Conservation (phyloP, 257 asterid species). For the Linaria vulgaris region DNA sequence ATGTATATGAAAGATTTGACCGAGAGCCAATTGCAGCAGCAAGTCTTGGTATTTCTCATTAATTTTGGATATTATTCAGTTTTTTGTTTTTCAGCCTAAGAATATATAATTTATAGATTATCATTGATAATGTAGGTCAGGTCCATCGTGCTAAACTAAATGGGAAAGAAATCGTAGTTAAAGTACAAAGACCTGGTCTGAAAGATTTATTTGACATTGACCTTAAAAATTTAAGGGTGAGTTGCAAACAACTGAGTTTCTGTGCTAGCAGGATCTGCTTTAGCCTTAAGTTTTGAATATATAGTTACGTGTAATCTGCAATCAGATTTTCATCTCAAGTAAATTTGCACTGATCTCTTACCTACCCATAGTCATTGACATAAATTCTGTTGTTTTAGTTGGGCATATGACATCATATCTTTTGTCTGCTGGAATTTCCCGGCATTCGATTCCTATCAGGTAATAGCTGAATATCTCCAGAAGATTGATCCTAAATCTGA, state of each 20-base stretch:
- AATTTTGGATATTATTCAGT: not conserved
- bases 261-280: slow-evolving; percentile 3
- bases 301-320: not conserved
- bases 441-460: slow-evolving; percentile 47
- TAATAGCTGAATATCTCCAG: slow-evolving; percentile 95
- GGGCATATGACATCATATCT: not conserved
- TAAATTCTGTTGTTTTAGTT: not conserved
- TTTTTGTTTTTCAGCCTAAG: not conserved
- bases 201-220: slow-evolving; percentile 88
- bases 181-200: slow-evolving; percentile 95
- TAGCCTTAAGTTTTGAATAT: not conserved
- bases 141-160: slow-evolving; percentile 83
- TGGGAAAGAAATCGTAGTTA: slow-evolving; percentile 75
- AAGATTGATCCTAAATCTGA: slow-evolving; percentile 97
- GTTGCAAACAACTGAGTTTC: slow-evolving; percentile 28
- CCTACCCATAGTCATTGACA: not conserved
- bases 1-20: slow-evolving; percentile 72
- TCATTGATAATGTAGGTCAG: slow-evolving; percentile 61
- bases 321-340: not conserved
- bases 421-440: slow-evolving; percentile 15
- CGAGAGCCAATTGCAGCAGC: slow-evolving; percentile 95
- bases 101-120: slow-evolving; percentile 3
- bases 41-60: slow-evolving; percentile 67
- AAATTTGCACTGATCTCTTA: not conserved
- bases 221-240: slow-evolving; percentile 87